phyloP scores from a whole-genome alignment of 495 filamentous ascomycete genomes.

The Aspergillus nidulans region DNA sequence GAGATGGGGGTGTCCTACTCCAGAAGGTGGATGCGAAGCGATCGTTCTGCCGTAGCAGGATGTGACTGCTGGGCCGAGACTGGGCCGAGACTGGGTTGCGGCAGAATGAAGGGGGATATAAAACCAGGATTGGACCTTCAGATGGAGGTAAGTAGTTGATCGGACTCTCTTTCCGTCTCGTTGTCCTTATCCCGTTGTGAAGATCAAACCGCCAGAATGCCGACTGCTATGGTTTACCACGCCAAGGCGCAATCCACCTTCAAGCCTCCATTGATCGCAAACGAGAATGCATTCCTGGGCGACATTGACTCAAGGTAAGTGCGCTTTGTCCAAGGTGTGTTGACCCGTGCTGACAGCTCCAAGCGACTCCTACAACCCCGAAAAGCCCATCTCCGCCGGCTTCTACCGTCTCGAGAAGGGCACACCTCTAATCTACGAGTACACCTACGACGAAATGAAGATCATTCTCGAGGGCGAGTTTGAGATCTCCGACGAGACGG shows the following conservation, averaged over 20 bases:
- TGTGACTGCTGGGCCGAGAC: neutral
- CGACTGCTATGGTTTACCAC: conserved; percentile 46
- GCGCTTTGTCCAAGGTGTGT: neutral
- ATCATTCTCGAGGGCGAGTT: conserved; percentile 76
- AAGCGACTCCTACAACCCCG: conserved; percentile 53
- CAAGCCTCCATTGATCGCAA: conserved; percentile 67
- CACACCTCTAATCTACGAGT: conserved; percentile 67
- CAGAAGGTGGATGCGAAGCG: conserved; percentile 18
- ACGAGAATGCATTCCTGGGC: conserved; percentile 69
- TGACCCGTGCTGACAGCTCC: conserved; percentile 3
- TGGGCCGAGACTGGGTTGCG: too few relatives aligned
- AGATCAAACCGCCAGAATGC: conserved; percentile 21
- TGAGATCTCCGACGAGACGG: conserved; percentile 66
- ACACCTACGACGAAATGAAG: conserved; percentile 77
- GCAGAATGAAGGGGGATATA: neutral
- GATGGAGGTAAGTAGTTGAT: neutral
- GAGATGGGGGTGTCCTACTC: conserved; percentile 10
- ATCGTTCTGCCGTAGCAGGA: neutral
- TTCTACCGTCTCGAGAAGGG: conserved; percentile 74
- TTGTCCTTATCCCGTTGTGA: neutral
- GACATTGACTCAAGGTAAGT: conserved; percentile 58
- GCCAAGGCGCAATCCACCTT: conserved; percentile 58
- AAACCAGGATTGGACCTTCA: neutral
- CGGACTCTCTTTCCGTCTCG: neutral
- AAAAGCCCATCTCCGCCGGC: conserved; percentile 61